Evolutionary conservation across 305 asterid species (phyloP).

Genomic region (Ilex paraguariensis): DNA sequence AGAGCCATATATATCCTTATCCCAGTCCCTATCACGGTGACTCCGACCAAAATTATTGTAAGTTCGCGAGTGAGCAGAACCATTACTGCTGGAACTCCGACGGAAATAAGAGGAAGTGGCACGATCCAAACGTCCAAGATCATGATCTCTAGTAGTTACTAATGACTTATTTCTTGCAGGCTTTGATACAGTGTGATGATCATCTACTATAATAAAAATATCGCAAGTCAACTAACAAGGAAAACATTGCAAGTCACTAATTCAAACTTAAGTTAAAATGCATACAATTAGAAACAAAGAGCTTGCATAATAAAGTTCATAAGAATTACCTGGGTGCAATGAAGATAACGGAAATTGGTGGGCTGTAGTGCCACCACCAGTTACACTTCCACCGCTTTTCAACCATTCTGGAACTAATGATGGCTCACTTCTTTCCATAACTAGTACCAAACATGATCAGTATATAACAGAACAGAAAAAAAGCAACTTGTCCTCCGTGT

Average conservation of each 20-base stretch:
- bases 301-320: neutral
- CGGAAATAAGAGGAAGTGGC: constrained; percentile 53
- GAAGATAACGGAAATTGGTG: constrained; percentile 15
- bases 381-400: constrained; percentile 56
- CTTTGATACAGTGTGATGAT: constrained; percentile 36
- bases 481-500: constrained; percentile 25
- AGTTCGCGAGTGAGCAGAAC: constrained; percentile 50
- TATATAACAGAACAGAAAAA: constrained; percentile 20
- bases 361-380: constrained; percentile 31
- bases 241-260: no score
- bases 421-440: constrained; percentile 88
- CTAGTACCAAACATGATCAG: constrained; percentile 47
- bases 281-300: neutral
- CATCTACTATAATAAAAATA: constrained; percentile 41
- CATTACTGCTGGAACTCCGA: constrained; percentile 59
- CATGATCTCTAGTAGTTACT: constrained; percentile 46
- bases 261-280: constrained; percentile 5
- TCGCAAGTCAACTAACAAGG: neutral
- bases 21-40: constrained; percentile 50
- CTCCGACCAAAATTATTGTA: constrained; percentile 61
- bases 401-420: constrained; percentile 85
- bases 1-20: constrained; percentile 38
- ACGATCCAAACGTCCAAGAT: constrained; percentile 58
- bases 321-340: constrained; percentile 47
- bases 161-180: constrained; percentile 52